Evolutionary conservation across 768 basidiomycete genomes (phyloP).

Genomic region (Austroboletus festivus): DNA sequence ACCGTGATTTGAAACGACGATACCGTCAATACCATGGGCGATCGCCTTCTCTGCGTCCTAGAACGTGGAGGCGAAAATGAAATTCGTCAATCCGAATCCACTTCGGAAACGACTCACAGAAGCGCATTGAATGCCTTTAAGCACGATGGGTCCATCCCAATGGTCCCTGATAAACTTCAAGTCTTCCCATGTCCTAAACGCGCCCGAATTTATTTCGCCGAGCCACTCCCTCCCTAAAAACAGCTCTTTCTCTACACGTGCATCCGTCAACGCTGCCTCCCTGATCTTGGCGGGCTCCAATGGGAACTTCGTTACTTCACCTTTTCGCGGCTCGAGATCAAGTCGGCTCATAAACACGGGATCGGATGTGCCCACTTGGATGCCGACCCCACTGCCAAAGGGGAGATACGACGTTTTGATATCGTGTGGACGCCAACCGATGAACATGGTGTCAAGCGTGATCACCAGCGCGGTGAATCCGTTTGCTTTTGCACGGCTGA

Average conservation of each 20-base stretch:
- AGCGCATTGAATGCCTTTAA: slow-evolving; percentile 74
- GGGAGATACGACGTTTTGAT: slow-evolving; percentile 63
- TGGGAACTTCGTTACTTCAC: slow-evolving; percentile 49
- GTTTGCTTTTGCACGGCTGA: slow-evolving; percentile 60
- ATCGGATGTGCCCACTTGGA: slow-evolving; percentile 67
- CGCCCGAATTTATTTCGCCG: slow-evolving; percentile 58
- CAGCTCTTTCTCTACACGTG: slow-evolving; percentile 30
- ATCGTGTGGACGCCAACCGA: slow-evolving; percentile 80
- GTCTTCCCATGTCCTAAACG: slow-evolving; percentile 68
- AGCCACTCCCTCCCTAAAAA: slow-evolving; percentile 62
- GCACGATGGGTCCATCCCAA: slow-evolving; percentile 74
- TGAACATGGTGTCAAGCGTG: slow-evolving; percentile 68
- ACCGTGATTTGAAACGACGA: slow-evolving; percentile 46
- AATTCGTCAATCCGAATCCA: no score
- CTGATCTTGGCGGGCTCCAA: slow-evolving; percentile 47
- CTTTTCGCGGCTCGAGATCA: slow-evolving; percentile 41
- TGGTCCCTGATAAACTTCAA: slow-evolving; percentile 62
- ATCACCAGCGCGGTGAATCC: slow-evolving; percentile 74
- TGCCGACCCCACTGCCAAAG: slow-evolving; percentile 61
- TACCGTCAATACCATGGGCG: slow-evolving; percentile 40
- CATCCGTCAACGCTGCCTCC: slow-evolving; percentile 47
- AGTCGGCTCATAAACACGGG: slow-evolving; percentile 72
- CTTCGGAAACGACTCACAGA: slow-evolving; percentile 42
- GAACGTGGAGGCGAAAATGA: no score
- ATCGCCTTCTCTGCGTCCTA: slow-evolving; percentile 53